A percentile compares a stretch with the other conserved stretches of the same genome.
These are phyloP conservation scores for Phytophthora cryptogea DNA, from an alignment of 352 stramenopile genomes.

Conservation along the genomic window DNA sequence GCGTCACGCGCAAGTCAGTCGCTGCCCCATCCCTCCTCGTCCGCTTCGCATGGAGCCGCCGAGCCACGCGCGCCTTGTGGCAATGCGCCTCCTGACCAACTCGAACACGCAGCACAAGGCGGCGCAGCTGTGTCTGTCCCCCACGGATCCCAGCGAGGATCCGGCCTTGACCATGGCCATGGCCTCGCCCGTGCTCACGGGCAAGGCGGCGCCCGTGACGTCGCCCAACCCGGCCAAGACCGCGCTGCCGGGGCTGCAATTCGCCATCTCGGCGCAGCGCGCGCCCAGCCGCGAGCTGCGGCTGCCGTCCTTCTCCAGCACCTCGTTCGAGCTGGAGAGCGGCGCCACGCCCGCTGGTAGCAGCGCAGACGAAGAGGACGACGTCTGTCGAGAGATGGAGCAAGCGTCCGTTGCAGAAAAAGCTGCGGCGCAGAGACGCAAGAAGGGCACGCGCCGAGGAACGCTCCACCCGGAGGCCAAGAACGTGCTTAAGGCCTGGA, in stretches of 20 bases:
- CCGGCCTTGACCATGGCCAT: slow-evolving; percentile 22
- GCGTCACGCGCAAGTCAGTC: slow-evolving; percentile 15
- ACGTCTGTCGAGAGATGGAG: neutral
- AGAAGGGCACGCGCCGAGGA: slow-evolving; percentile 82
- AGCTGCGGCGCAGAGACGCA: slow-evolving; percentile 39
- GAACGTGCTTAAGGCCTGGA: slow-evolving; percentile 89
- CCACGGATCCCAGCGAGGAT: slow-evolving; percentile 36
- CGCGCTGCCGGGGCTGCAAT: slow-evolving; percentile 64
- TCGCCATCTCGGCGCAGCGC: slow-evolving; percentile 61
- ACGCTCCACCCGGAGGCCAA: slow-evolving; percentile 86
- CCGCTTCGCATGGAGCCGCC: slow-evolving; percentile 19
- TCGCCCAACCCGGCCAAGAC: slow-evolving; percentile 58
- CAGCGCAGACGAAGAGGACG: slow-evolving; percentile 33
- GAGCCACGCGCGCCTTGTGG: slow-evolving; percentile 34
- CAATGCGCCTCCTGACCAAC: slow-evolving; percentile 28
- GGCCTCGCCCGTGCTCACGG: slow-evolving; percentile 46
- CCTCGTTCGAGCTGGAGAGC: slow-evolving; percentile 42
- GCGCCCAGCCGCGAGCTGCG: slow-evolving; percentile 45
- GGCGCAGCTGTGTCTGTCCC: slow-evolving; percentile 31
- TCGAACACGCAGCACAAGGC: slow-evolving; percentile 27
- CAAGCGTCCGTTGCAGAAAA: slow-evolving; percentile 19
- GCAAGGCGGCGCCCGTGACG: slow-evolving; percentile 35
- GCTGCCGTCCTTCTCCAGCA: slow-evolving; percentile 54
- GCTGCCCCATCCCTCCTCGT: neutral
- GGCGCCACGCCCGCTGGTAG: slow-evolving; percentile 20